Evolutionary conservation across 2,329 filamentous ascomycete species (phyloP), one percentile per base, ranked within the genome.

Genomic region (Alternaria rosae): DNA sequence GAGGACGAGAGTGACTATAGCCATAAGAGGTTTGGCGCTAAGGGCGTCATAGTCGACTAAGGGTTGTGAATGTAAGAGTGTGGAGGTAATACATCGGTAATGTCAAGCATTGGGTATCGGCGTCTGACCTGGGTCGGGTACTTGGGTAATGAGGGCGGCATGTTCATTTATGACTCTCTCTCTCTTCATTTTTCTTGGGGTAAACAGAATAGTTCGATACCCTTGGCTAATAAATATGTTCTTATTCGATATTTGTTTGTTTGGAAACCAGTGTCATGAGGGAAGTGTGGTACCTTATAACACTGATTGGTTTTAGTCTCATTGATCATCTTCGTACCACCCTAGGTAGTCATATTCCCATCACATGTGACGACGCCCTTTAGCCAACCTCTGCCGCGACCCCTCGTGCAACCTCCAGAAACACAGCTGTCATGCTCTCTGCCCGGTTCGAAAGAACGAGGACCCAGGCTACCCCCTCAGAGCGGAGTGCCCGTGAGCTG

Each of bases 31-130:
- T 65, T 60, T 25, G 10, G 56, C 13, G 60, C 17, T 20, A 73
- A 72, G 63, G 68, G 60, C 3, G 63, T 71, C 20, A 52, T 73
- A 44, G 61, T 69, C 35, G 63, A 66, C 32, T 68, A 64, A 28
- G 6, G 20, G 20, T 6, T 17, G n/a, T 1, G 30, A 4, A 12
- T 11, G 23, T 25, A n/a, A 17, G 35, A 28, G 25, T 20, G 44
- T 51, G 12, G 53, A 28, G 9, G 25, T 41, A 38, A 52, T 48
- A n/a, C 25, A 43, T 21, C 25, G 13, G 25, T 32, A 30, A 42
- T 32, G 43, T 17, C 32, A 21, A 45, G 20, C 47, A 38, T 51
- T 51, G 47, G 47, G 30, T 38, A 38, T 51, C 9, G 47, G 47
- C 28, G 47, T 51, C 11, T 51, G 13, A 17, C 9, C 9, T 38